Percentiles rank a stretch among this genome's conserved stretches.
phyloP scores from a whole-genome alignment of 164 flowering plant species.

The Nymphaea colorata region DNA sequence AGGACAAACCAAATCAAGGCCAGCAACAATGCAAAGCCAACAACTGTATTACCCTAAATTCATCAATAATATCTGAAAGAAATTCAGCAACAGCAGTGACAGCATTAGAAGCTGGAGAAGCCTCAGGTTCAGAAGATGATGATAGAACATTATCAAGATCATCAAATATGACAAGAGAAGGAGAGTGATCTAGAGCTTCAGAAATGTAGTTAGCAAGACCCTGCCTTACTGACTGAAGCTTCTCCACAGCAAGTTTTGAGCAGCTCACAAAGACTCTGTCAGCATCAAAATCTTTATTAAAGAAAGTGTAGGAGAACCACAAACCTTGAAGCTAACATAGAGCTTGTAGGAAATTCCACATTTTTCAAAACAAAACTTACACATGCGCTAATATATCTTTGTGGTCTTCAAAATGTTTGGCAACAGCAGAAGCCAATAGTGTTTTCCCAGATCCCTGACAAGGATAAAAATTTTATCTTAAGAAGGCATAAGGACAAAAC shows the following conservation, averaged over 20 bases:
- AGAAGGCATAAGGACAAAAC: no score
- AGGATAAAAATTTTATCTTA: no score
- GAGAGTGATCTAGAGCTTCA: conserved; percentile 81
- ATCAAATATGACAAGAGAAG: conserved; percentile 79
- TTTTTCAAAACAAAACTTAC: no score
- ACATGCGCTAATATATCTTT: conserved; percentile 57
- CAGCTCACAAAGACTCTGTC: conserved; percentile 73
- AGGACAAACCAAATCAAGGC: no score
- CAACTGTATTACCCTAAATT: conserved; percentile 45
- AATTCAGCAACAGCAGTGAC: conserved; percentile 43
- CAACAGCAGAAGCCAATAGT: conserved; percentile 54
- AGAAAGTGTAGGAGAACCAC: neutral
- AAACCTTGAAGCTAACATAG: no score
- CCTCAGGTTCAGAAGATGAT: conserved; percentile 55
- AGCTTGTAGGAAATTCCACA: no score
- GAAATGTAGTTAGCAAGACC: conserved; percentile 43
- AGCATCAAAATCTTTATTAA: neutral
- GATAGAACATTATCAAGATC: conserved; percentile 81
- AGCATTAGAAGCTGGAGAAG: conserved; percentile 53
- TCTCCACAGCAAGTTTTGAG: conserved; percentile 64
- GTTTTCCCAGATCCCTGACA: conserved; percentile 95
- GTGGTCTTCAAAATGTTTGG: conserved; percentile 53
- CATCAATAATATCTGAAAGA: conserved; percentile 70
- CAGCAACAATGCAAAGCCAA: neutral
- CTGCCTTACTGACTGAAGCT: conserved; percentile 43